phyloP scores from a whole-genome alignment of 2,329 filamentous ascomycete genomes.

The Sporothrix inflata region DNA sequence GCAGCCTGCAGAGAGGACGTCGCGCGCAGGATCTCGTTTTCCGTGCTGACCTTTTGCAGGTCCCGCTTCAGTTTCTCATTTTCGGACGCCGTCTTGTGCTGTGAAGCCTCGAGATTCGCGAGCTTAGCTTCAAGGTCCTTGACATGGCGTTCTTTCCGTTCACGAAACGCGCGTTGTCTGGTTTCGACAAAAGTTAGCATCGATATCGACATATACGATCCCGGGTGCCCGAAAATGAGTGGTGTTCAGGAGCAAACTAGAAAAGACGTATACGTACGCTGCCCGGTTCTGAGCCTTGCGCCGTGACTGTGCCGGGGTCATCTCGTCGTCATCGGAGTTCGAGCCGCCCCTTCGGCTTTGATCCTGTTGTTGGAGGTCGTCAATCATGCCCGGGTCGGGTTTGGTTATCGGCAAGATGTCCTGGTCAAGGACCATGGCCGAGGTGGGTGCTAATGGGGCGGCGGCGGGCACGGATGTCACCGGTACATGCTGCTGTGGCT shows the following conservation, averaged over 20 bases:
- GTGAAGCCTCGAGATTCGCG: slow-evolving; percentile 72
- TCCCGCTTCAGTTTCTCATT: slow-evolving; percentile 86
- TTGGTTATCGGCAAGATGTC: slow-evolving; percentile 44
- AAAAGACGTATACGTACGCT: slow-evolving; percentile 55
- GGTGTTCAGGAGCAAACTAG: background rate
- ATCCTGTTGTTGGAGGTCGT: slow-evolving; percentile 37
- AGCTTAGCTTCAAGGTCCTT: slow-evolving; percentile 91
- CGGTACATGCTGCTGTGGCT: slow-evolving; percentile 29
- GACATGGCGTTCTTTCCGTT: slow-evolving; percentile 89
- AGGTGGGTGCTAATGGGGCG: background rate
- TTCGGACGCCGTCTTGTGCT: slow-evolving; percentile 73
- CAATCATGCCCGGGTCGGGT: slow-evolving; percentile 44
- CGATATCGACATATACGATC: background rate
- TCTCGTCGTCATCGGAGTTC: slow-evolving; percentile 59
- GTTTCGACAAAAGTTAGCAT: background rate
- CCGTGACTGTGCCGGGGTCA: slow-evolving; percentile 61
- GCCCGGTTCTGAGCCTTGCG: slow-evolving; percentile 65
- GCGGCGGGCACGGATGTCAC: slow-evolving; percentile 10
- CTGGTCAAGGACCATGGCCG: slow-evolving; percentile 33
- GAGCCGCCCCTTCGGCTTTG: slow-evolving; percentile 46
- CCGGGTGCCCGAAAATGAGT: background rate
- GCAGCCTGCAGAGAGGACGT: slow-evolving; percentile 57
- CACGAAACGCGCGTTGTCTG: slow-evolving; percentile 93
- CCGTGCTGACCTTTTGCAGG: slow-evolving; percentile 80
- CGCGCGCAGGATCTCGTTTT: slow-evolving; percentile 89